phyloP scores from a whole-genome alignment of 2,329 filamentous ascomycete species.

The Diplocarpon rosae region DNA sequence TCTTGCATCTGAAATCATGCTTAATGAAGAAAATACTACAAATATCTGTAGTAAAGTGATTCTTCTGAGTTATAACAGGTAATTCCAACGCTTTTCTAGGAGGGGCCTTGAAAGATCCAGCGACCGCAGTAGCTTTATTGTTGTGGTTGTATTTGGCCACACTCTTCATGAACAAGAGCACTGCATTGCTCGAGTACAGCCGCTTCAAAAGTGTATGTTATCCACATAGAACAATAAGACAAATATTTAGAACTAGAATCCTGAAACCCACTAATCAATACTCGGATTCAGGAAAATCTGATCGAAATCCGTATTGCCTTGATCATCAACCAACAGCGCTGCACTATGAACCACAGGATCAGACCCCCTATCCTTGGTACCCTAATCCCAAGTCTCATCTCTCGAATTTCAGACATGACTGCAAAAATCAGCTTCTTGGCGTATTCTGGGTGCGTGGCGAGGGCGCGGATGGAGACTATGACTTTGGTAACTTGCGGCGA shows the following conservation, averaged over 20 bases:
- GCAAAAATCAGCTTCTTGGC: constrained; percentile 23
- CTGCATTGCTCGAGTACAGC: constrained; percentile 12
- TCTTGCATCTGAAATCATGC: too few relatives aligned
- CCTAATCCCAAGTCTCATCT: constrained; percentile 21
- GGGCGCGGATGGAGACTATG: constrained; percentile 21
- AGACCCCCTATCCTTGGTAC: constrained; percentile 22
- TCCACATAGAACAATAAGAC: neutral
- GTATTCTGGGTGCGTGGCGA: constrained; percentile 24
- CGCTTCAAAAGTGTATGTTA: neutral
- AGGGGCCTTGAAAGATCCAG: constrained; percentile 9
- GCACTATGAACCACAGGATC: constrained; percentile 27
- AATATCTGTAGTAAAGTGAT: too few relatives aligned
- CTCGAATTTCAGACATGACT: constrained; percentile 24
- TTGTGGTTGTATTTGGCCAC: constrained; percentile 21
- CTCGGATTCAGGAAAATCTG: constrained; percentile 23
- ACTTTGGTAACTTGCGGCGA: constrained; percentile 20
- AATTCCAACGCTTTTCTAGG: neutral
- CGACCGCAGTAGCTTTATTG: constrained; percentile 26
- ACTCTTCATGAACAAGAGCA: constrained; percentile 23
- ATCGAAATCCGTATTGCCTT: constrained; percentile 24
- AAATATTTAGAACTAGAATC: neutral
- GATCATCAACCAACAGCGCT: constrained; percentile 25
- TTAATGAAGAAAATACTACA: too few relatives aligned
- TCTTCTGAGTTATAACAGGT: too few relatives aligned
- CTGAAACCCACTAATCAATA: constrained; percentile 21